Base-by-base conservation (phyloP, 352 stramenopile genomes). In the Globisporangium irregulare region DNA sequence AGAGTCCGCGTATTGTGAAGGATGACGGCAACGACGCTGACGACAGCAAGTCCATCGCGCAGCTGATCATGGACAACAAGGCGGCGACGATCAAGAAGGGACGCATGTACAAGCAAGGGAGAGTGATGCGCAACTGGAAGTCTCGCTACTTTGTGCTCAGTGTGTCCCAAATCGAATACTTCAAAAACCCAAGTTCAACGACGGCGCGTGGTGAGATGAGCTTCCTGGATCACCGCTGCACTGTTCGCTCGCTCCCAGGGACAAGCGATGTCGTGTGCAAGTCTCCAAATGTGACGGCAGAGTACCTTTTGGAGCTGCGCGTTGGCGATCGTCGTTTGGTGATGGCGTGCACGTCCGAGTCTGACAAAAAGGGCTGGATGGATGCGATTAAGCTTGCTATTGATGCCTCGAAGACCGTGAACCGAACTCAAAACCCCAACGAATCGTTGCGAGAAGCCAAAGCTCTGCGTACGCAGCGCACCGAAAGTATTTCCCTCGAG, bases 31-130 rank as follows among this genome's bases (percentile, higher is more conserved):
- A 86, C 60, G 86, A 92, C 22, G 73, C 71, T 1, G 81, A 93
- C 51, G 87, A 95, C 54, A 87, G 74, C 64, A 91, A 92, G 68
- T 91, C 87, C 43, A 95, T 95, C 46, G 82, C 85, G 51, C 84
- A 92, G 62, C 62, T 95, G 43, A 95, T 95, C 71, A 73, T 93
- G 62, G 84, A 95, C 60, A 95, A 95, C 72, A 81, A 92, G 69
- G 81, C 83, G 29, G 87, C 87, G 27, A 95, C 87, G 20, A 95
- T 95, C 70, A 95, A 95, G 74, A 95, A 95, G 68, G 87, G 87
- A 1, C 82, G 84, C 34, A 95, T 95, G 85, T 95, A 92, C 70
- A 93, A 95, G 73, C 87, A 95, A 63, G 86, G 84, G 20, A 80
- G 87, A 36, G 80, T 95, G 62, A 91, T 93, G 82, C 83, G 82